phyloP scores from a whole-genome alignment of 2,329 filamentous ascomycete species.

The Cercospora sesami region DNA sequence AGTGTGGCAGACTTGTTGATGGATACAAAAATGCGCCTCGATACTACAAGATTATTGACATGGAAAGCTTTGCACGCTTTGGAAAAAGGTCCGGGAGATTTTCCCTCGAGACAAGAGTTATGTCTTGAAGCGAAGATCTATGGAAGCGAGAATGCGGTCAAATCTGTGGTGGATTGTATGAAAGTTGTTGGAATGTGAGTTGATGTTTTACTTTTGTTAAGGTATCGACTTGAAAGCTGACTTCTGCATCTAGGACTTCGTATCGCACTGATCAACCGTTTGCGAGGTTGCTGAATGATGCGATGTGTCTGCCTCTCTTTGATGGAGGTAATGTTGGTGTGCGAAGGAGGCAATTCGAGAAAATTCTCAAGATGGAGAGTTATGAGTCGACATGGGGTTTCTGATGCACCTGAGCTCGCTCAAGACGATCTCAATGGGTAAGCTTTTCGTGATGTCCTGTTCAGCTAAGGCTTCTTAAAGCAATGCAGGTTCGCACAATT shows the following conservation, averaged over 20 bases:
- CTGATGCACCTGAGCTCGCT: background rate
- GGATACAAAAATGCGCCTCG: constrained; percentile 54
- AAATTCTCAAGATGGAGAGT: constrained; percentile 45
- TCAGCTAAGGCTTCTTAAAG: background rate
- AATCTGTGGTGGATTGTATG: constrained; percentile 53
- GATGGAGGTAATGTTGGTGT: constrained; percentile 59
- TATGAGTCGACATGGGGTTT: constrained; percentile 50
- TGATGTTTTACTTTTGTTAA: background rate
- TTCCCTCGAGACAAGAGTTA: constrained; percentile 47
- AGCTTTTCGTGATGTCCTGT: background rate
- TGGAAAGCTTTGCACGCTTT: constrained; percentile 55
- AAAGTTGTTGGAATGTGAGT: constrained; percentile 54
- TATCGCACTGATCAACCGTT: constrained; percentile 49
- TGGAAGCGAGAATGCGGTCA: constrained; percentile 53
- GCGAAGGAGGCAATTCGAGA: constrained; percentile 51
- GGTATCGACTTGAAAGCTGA: background rate
- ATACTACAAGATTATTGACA: constrained; percentile 52
- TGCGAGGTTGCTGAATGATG: constrained; percentile 47
- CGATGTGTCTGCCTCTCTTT: constrained; percentile 52
- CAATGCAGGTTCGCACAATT: background rate
- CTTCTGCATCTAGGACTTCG: constrained; percentile 36
- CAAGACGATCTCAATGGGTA: background rate
- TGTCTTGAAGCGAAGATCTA: constrained; percentile 55
- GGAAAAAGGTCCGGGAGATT: constrained; percentile 46
- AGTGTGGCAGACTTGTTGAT: constrained; percentile 55